Evolutionary conservation across 2,329 filamentous ascomycete genomes (phyloP).

Genomic region (Alternaria arborescens): DNA sequence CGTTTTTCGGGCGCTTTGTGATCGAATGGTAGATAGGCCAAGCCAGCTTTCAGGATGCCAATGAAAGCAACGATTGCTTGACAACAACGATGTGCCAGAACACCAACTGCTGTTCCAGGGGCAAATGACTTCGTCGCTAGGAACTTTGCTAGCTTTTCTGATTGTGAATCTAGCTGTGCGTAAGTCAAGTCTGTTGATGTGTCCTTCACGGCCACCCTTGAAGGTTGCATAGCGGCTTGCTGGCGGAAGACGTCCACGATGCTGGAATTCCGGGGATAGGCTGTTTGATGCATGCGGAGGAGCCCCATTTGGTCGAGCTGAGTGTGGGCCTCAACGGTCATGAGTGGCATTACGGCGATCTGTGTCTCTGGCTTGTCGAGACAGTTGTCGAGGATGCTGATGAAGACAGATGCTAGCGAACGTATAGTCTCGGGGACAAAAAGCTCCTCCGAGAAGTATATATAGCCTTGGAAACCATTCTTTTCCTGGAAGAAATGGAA

Average conservation of each 20-base stretch:
- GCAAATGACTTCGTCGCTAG: background rate
- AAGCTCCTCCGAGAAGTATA: conserved; percentile 2
- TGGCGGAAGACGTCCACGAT: conserved; percentile 14
- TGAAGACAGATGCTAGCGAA: background rate
- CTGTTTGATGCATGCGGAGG: conserved; percentile 1
- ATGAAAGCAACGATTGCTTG: conserved; percentile 47
- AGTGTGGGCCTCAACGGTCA: background rate
- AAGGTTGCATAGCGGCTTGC: conserved; percentile 3
- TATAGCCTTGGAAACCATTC: background rate
- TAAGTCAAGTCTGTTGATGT: conserved; percentile 15
- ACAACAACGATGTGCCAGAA: conserved; percentile 25
- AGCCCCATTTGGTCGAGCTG: conserved; percentile 1
- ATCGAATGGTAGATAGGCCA: conserved; percentile 51
- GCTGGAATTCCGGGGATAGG: conserved; percentile 9
- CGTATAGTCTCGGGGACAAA: background rate
- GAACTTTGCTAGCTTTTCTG: no score
- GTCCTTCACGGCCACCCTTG: conserved; percentile 17
- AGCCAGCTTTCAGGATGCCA: conserved; percentile 53
- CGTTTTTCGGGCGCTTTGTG: conserved; percentile 39
- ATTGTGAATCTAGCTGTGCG: conserved; percentile 11
- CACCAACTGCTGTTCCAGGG: conserved; percentile 20
- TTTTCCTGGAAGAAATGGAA: conserved; percentile 4
- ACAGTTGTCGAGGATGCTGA: conserved; percentile 6
- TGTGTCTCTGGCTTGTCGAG: conserved; percentile 8
- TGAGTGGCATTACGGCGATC: background rate